phyloP scores from a whole-genome alignment of 169 alveolate genomes.

The Eimeria maxima region DNA sequence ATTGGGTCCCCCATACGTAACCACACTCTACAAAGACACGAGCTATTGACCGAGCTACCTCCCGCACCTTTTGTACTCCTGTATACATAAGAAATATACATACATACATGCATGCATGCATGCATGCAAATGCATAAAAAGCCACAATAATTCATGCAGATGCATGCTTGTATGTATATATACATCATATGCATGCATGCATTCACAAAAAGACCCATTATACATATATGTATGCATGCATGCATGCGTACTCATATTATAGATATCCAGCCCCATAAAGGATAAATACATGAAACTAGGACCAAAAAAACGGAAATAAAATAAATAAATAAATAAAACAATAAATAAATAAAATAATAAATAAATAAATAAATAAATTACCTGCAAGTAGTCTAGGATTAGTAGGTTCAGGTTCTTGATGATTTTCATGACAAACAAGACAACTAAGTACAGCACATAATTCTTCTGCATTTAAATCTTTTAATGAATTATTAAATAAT shows the following conservation, averaged over 20 bases:
- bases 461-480: conserved; percentile 93
- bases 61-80: conserved; percentile 71
- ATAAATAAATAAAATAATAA: background rate
- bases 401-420: conserved; percentile 88
- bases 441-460: conserved; percentile 97
- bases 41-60: conserved; percentile 48
- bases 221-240: too few relatives aligned
- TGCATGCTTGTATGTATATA: background rate
- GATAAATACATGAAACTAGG: too few relatives aligned
- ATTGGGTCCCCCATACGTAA: conserved; percentile 10
- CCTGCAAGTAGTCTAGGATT: conserved; percentile 89
- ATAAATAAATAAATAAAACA: background rate
- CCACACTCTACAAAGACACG: conserved; percentile 64
- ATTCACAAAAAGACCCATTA: too few relatives aligned
- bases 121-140: too few relatives aligned
- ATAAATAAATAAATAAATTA: background rate
- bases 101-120: too few relatives aligned
- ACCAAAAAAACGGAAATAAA: background rate
- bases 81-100: background rate
- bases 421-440: conserved; percentile 96
- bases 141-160: too few relatives aligned
- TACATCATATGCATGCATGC: too few relatives aligned
- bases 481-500: conserved; percentile 87
- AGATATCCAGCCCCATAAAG: too few relatives aligned
- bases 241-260: too few relatives aligned